phyloP scores from a whole-genome alignment of 257 asterid species.

The Solanum dulcamara region DNA sequence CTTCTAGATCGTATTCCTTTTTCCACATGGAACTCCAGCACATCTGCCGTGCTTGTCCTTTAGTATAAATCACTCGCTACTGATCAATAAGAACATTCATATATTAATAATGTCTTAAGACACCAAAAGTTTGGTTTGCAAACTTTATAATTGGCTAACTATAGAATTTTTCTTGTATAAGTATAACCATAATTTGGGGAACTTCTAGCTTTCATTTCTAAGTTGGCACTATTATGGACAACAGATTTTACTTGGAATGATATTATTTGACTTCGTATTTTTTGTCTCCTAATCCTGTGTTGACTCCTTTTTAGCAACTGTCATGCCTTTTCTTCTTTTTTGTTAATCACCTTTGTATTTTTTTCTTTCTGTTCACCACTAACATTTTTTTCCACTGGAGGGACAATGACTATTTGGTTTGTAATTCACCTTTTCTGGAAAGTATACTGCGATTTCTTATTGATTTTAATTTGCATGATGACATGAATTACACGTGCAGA shows the following conservation, averaged over 20 bases:
- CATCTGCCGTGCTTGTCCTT: neutral
- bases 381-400: neutral
- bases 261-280: neutral
- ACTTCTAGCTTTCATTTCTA: neutral
- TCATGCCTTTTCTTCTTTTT: neutral
- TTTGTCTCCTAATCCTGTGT: neutral
- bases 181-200: neutral
- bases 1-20: neutral
- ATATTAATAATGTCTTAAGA: neutral
- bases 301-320: neutral
- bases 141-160: neutral
- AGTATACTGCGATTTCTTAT: neutral
- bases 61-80: neutral
- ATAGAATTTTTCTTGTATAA: neutral
- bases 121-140: neutral
- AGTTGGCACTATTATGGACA: neutral
- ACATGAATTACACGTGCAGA: constrained; percentile 34
- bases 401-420: neutral
- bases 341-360: neutral
- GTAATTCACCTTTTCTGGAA: neutral
- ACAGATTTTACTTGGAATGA: neutral
- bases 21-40: neutral
- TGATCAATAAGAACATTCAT: neutral
- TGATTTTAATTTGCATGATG: constrained; percentile 12
- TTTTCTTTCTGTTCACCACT: neutral